Conservation (phyloP, 352 stramenopile species). For the Phytopythium oedochilum region DNA sequence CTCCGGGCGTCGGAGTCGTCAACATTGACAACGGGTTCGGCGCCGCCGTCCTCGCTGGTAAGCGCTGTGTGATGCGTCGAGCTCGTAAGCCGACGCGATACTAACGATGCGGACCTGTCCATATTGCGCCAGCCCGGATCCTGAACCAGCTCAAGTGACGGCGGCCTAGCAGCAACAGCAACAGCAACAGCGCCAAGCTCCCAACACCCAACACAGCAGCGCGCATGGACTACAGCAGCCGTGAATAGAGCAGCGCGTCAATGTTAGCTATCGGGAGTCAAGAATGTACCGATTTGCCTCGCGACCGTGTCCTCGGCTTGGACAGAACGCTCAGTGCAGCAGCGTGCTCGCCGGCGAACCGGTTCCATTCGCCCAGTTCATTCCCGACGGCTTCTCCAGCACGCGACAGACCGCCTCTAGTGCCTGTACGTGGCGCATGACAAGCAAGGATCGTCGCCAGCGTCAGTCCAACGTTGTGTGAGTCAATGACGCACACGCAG, state of each 20-base stretch:
- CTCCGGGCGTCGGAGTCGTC: constrained; percentile 97
- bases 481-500: too few species aligned
- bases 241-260: too few species aligned
- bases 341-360: neutral
- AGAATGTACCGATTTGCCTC: too few species aligned
- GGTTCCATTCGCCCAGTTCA: neutral
- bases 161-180: too few species aligned
- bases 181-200: too few species aligned
- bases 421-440: too few species aligned
- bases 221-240: too few species aligned
- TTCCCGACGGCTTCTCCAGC: neutral
- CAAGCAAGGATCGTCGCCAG: neutral
- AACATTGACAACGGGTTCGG: constrained; percentile 99
- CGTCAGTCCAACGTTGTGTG: neutral
- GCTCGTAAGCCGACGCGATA: neutral
- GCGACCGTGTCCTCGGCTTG: too few species aligned
- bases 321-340: neutral
- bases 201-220: too few species aligned
- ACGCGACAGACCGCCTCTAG: neutral
- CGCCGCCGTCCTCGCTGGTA: constrained; percentile 91
- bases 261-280: too few species aligned
- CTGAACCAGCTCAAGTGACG: constrained; percentile 9
- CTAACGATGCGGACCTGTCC: neutral
- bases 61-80: neutral
- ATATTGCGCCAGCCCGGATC: constrained; percentile 1